These are phyloP conservation scores for Rhodotorula sp. DNA, from an alignment of 1,284 basidiomycete species.

Conservation along the genomic window DNA sequence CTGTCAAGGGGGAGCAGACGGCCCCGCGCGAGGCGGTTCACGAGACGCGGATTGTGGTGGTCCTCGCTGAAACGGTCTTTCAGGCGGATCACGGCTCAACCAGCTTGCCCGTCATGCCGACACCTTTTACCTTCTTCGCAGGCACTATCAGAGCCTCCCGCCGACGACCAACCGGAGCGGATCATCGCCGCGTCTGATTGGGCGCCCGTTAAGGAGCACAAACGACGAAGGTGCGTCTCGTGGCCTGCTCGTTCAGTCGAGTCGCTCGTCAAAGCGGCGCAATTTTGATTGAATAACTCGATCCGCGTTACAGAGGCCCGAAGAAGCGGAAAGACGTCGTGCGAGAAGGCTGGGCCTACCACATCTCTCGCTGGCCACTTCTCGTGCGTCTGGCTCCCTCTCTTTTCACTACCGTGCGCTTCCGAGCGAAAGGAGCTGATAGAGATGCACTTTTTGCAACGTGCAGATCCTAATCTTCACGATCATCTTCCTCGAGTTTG, in stretches of 20 bases:
- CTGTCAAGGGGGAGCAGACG: too few species aligned
- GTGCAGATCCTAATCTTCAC: slow-evolving; percentile 71
- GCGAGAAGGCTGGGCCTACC: slow-evolving; percentile 70
- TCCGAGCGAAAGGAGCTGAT: background rate
- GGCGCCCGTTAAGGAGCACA: slow-evolving; percentile 80
- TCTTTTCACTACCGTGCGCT: background rate
- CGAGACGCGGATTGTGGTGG: too few species aligned
- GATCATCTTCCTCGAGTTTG: slow-evolving; percentile 81
- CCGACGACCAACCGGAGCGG: slow-evolving; percentile 54
- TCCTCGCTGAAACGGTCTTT: too few species aligned
- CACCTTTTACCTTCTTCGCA: background rate
- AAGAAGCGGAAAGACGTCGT: slow-evolving; percentile 51
- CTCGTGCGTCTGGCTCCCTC: slow-evolving; percentile 58
- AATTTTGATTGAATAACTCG: slow-evolving; percentile 6
- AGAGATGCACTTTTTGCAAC: slow-evolving; percentile 2
- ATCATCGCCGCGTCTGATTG: slow-evolving; percentile 88
- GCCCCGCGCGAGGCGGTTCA: too few species aligned
- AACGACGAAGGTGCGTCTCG: slow-evolving; percentile 58
- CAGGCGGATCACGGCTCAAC: too few species aligned
- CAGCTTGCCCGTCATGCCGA: too few species aligned
- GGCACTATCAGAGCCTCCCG: slow-evolving; percentile 30
- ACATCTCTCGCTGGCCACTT: slow-evolving; percentile 82
- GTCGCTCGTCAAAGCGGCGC: too few species aligned
- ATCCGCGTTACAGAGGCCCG: slow-evolving; percentile 48
- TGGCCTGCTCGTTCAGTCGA: background rate